These are phyloP conservation scores for Brassica rapa DNA, from an alignment of 345 rosid species.

Conservation along the genomic window DNA sequence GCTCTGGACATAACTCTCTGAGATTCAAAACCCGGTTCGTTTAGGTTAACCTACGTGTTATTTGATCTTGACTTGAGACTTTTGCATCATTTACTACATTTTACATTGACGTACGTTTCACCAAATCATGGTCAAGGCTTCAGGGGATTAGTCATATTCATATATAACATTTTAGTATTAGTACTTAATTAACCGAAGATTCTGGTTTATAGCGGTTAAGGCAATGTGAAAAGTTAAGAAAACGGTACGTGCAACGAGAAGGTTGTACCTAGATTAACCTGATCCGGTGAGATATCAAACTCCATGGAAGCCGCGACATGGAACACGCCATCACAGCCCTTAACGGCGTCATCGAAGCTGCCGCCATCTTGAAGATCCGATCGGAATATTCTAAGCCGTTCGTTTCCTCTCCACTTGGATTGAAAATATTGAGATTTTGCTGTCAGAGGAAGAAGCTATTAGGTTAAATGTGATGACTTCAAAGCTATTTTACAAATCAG, in stretches of 20 bases:
- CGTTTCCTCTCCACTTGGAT: conserved; percentile 48
- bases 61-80: background rate
- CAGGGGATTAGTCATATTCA: background rate
- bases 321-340: conserved; percentile 75
- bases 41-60: background rate
- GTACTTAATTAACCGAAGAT: background rate
- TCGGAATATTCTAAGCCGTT: conserved; percentile 61
- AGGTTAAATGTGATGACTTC: background rate
- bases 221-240: background rate
- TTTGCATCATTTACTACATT: background rate
- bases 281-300: conserved; percentile 41
- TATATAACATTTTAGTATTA: background rate
- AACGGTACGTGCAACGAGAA: conserved; percentile 8
- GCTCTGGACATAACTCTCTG: conserved; percentile 57
- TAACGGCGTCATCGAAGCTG: conserved; percentile 77
- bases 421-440: conserved; percentile 49
- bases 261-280: conserved; percentile 45
- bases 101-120: background rate
- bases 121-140: background rate
- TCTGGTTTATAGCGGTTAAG: background rate
- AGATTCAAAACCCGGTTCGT: conserved; percentile 17
- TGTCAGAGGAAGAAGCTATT: conserved; percentile 35
- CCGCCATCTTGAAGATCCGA: conserved; percentile 74
- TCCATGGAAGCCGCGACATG: conserved; percentile 91
- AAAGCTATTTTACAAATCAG: background rate